Evolutionary conservation across 2,329 filamentous ascomycete genomes (phyloP), one percentile per base, ranked within the genome.

Genomic region (Beauveria bassiana): DNA sequence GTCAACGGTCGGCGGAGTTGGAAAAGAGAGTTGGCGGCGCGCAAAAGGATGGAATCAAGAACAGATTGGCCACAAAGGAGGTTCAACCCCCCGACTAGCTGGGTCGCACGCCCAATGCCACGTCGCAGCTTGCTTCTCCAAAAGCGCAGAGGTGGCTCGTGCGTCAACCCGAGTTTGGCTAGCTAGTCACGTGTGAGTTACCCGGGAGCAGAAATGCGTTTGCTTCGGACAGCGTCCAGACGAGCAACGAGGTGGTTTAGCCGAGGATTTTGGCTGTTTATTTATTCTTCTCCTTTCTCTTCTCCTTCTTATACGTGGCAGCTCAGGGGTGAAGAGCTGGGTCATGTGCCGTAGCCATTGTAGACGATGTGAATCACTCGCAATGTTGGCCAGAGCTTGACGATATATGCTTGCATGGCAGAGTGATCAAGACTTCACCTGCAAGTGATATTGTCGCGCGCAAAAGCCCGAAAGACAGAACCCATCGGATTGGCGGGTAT

Each of bases 61-160:
- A 61, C 51, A 54, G 58, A 51, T 47, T 61, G 59, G 59, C 59
- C 59, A 61, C 59, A 61, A 61, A 61, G 59, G 59, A 61, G 59
- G 51, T 54, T 54, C n/a, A 20, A 46, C 45, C 26, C 43, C 26
- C 40, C 12, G 5, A 26, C 40, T n/a, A 16, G 18, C 24, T 26
- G 26, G 42, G 40, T 9, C 28, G 31, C 42, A 18, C 42, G 16
- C 18, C 51, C 51, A 53, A 53, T 55, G 52, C 52, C 52, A 55
- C 52, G 52, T 55, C 52, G 52, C 52, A 53, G 50, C 47, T 56
- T 26, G 42, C 42, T 42, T 46, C 53, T 42, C 53, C 42, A 46
- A 34, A 56, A 31, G 14, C 2, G 16, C 47, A 31, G 46, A 26
- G 34, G 34, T 50, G 47, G 47, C 47, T 50, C 24, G 47, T 50